Base-by-base conservation (phyloP, 2,329 filamentous ascomycete genomes). In the Ophiostoma triangulosporum region DNA sequence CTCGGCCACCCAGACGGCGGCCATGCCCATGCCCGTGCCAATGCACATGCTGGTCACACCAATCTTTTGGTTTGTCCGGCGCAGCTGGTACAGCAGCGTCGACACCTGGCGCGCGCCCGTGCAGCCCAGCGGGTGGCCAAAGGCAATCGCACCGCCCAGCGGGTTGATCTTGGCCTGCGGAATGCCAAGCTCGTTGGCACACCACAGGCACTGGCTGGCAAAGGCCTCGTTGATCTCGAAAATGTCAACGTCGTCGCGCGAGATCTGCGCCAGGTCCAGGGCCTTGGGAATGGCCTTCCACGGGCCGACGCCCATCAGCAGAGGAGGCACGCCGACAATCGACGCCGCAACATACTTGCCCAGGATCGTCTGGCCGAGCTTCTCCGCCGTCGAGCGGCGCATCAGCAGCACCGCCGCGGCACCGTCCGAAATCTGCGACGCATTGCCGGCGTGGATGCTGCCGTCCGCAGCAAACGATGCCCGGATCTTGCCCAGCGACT, bases 191-290 rank as follows among this genome's bases (percentile, higher is more conserved):
- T 96, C 83, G 64, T 93, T 87, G 58, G 87, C 81, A 69, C 89
- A 96, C 86, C 86, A 97, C 60, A 97, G 70, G 69, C 88, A 95
- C 77, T 97, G 91, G 59, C 81, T 87, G 31, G 93, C 93, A 68
- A 98, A 98, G 1, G 93, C 93, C 78, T 98, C 93, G 75, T 98
- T 98, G 77, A 98, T 96, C 79, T 98, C 93, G 65, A 80, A 97
- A 65, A 97, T 91, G 67, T 97, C 93, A 29, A 98, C 88, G 61
- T 97, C 91, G 54, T 95, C 84, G 69, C 84, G 88, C 66, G 74
- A 76, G 62, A 98, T 81, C 56, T 90, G 89, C 0, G 90, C 87
- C 68, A 93, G 90, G 66, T 87, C 78, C 54, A 96, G 83, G 4
- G 88, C 90, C 66, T 90, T 86, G 59, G 93, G 93, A 64, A 98